Evolutionary conservation across 2,329 filamentous ascomycete genomes (phyloP), one percentile per base, ranked within the genome.

Genomic region (Phoma sp.): DNA sequence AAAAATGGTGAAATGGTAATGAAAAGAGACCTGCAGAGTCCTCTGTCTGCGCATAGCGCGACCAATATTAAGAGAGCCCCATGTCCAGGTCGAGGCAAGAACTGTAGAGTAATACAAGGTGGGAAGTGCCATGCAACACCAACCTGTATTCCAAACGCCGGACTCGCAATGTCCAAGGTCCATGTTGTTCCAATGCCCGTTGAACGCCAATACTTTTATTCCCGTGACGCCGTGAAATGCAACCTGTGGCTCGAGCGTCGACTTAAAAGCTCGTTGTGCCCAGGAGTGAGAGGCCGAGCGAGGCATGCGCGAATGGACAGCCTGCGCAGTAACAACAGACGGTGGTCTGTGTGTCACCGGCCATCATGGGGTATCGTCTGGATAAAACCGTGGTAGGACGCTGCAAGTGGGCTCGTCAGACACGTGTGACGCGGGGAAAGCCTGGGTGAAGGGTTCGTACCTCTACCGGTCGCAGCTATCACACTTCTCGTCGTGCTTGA

Each of bases 401-500:
- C 71, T 73, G 48, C 37, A 53, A 37, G 38, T 18, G 25, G 47
- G 47, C 47, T 59, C 47, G 69, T 74, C 64, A 74, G 71, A 67
- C 56, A 53, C 12, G 59, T 65, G 68, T 45, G 57, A 66, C 60
- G 52, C 38, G 45, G 47, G 40, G 29, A 21, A 38, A 23, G 47
- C 48, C 40, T 58, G 47, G 37, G 42, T 37, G 30, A 28, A 39
- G 48, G 53, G 59, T 15, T 45, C 33, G 60, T 72, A 74, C 73
- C 70, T 69, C 70, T 74, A 79, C 60, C 75, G 74, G 57, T 78
- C 77, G 62, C 79, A 81, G 36, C 66, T 65, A 57, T 77, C 74
- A 58, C 79, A 81, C 61, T 78, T 80, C 57, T 78, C 76, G 46
- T 78, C 77, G 65, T 81, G 78, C 62, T 77, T 77, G 68, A 81